Evolutionary conservation across 495 filamentous ascomycete species (phyloP).

Genomic region (Paragyromitra xinjiangensis): DNA sequence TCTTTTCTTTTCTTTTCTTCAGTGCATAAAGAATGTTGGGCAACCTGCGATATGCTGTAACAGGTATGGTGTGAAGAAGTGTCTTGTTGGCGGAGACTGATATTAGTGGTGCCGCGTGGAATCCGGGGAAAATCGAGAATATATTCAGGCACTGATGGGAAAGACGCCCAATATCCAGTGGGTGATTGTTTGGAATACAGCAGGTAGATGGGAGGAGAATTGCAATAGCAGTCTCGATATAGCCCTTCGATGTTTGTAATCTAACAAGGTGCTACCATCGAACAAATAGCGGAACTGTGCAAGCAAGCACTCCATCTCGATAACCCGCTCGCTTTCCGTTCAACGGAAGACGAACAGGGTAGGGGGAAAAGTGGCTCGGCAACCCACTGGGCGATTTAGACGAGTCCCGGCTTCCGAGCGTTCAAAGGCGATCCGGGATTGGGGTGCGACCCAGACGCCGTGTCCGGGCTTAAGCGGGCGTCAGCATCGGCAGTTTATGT

Average conservation of each 20-base stretch:
- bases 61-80: slow-evolving; percentile 37
- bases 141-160: slow-evolving; percentile 53
- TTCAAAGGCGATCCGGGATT: slow-evolving; percentile 38
- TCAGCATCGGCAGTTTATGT: slow-evolving; percentile 54
- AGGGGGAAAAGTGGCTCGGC: slow-evolving; percentile 30
- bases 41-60: slow-evolving; percentile 47
- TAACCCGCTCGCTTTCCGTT: slow-evolving; percentile 23
- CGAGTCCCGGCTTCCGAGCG: slow-evolving; percentile 35
- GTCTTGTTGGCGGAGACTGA: slow-evolving; percentile 47
- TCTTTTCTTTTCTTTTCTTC: slow-evolving; percentile 28
- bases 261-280: slow-evolving; percentile 39
- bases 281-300: slow-evolving; percentile 36
- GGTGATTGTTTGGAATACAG: slow-evolving; percentile 1
- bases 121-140: slow-evolving; percentile 49
- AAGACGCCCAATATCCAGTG: slow-evolving; percentile 36
- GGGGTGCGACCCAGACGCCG: slow-evolving; percentile 51
- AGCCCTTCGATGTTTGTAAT: slow-evolving; percentile 29
- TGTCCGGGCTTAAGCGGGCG: slow-evolving; percentile 45
- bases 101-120: slow-evolving; percentile 55
- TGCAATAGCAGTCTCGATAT: slow-evolving; percentile 37
- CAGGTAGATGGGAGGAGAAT: slow-evolving; percentile 18
- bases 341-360: slow-evolving; percentile 17
- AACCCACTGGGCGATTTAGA: slow-evolving; percentile 36
- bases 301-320: slow-evolving; percentile 39
- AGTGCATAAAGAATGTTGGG: slow-evolving; percentile 40